Conservation (phyloP, 2,329 filamentous ascomycete genomes). For the Nectriaceae sp. region DNA sequence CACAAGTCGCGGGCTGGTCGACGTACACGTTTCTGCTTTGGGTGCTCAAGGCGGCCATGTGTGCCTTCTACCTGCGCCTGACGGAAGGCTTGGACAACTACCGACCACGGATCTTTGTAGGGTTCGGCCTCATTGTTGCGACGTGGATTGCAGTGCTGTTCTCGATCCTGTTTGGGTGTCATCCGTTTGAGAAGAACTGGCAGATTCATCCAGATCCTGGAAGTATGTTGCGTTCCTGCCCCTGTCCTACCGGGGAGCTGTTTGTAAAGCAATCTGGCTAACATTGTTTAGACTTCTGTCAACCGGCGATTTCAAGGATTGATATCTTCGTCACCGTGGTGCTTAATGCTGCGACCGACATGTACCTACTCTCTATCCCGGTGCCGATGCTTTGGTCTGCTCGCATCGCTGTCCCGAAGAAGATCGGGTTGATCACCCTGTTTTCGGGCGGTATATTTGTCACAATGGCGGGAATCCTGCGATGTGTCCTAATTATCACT, state of each 20-base stretch:
- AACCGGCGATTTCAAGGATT: constrained; percentile 48
- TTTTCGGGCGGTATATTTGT: constrained; percentile 40
- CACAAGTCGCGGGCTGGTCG: constrained; percentile 54
- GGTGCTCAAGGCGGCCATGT: constrained; percentile 54
- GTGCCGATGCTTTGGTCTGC: constrained; percentile 47
- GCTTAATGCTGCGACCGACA: constrained; percentile 53
- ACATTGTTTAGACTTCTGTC: constrained; percentile 38
- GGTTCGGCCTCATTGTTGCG: constrained; percentile 45
- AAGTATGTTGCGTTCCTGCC: constrained; percentile 39
- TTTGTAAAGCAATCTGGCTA: constrained; percentile 17
- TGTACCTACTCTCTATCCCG: constrained; percentile 58
- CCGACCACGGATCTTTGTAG: constrained; percentile 40
- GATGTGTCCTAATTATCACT: constrained; percentile 34
- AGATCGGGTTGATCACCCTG: constrained; percentile 36
- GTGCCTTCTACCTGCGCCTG: constrained; percentile 53
- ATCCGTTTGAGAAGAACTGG: constrained; percentile 54
- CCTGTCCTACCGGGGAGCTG: no score
- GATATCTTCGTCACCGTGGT: constrained; percentile 50
- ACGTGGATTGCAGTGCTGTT: constrained; percentile 51
- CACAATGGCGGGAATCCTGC: constrained; percentile 33
- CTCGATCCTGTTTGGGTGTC: constrained; percentile 52
- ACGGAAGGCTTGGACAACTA: constrained; percentile 32
- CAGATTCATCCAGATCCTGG: constrained; percentile 59
- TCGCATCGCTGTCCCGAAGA: constrained; percentile 32
- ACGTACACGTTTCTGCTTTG: constrained; percentile 52